phyloP scores from a whole-genome alignment of 2,329 filamentous ascomycete species.

The Cryphonectria carpinicola region DNA sequence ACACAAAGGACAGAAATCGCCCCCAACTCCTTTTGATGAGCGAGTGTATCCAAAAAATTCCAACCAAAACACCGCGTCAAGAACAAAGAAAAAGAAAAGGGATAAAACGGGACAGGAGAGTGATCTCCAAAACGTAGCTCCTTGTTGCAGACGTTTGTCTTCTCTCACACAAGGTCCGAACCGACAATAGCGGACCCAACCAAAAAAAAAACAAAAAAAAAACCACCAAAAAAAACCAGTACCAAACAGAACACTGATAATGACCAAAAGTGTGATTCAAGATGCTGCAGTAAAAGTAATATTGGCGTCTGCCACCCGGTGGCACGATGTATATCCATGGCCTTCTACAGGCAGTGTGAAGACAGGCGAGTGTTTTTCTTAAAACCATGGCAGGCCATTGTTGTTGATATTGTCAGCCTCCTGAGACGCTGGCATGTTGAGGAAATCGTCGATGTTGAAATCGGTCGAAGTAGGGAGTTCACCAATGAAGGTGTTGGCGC shows the following conservation, averaged over 20 bases:
- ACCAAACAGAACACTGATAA: too few relatives aligned
- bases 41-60: neutral
- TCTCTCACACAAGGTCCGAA: neutral
- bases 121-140: neutral
- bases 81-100: neutral
- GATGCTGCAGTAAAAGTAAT: too few relatives aligned
- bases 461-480: neutral
- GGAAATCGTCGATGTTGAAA: constrained; percentile 6
- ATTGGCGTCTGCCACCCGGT: too few relatives aligned
- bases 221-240: too few relatives aligned
- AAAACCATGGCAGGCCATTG: neutral
- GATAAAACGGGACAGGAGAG: neutral
- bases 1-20: neutral
- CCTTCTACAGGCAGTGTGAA: neutral
- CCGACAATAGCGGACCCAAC: neutral
- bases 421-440: constrained; percentile 12
- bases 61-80: neutral
- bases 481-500: too few relatives aligned
- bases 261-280: too few relatives aligned
- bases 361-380: neutral
- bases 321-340: too few relatives aligned
- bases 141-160: neutral
- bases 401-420: constrained; percentile 1
- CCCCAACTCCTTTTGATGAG: neutral
- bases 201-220: neutral